Evolutionary conservation across 441 rosid species (phyloP).

Genomic region (Gossypium schwendimanii): DNA sequence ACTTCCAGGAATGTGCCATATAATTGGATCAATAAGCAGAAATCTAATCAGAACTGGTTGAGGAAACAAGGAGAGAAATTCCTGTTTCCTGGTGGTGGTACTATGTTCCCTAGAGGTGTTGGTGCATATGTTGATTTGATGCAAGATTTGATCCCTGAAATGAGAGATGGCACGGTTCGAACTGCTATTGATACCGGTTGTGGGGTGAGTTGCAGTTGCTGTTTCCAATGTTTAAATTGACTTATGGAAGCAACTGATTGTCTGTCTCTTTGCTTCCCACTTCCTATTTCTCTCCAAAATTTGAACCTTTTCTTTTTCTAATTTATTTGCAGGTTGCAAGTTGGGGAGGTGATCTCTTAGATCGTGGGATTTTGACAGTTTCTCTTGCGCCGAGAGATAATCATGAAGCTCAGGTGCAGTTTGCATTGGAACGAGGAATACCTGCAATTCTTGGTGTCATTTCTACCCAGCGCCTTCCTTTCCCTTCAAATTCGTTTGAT

Average conservation of each 20-base stretch:
- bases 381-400: conserved; percentile 98
- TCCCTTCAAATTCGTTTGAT: conserved; percentile 90
- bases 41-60: conserved; percentile 94
- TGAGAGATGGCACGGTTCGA: conserved; percentile 84
- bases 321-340: conserved; percentile 70
- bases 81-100: conserved; percentile 93
- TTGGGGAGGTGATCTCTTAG: conserved; percentile 96
- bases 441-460: conserved; percentile 95
- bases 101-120: conserved; percentile 94
- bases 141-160: conserved; percentile 88
- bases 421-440: conserved; percentile 93
- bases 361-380: conserved; percentile 78
- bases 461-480: conserved; percentile 92
- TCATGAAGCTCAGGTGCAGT: conserved; percentile 97
- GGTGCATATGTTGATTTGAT: conserved; percentile 85
- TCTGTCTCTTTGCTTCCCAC: not conserved
- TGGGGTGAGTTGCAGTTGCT: conserved; percentile 50
- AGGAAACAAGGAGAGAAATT: conserved; percentile 86
- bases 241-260: not conserved
- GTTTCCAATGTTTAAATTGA: not conserved
- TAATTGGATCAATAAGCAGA: conserved; percentile 91
- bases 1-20: conserved; percentile 86
- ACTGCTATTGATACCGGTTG: conserved; percentile 97
- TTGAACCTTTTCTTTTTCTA: conserved; percentile 9
- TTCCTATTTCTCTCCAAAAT: not conserved